phyloP scores from a whole-genome alignment of 192 early-diverging fungal genomes.

The Backusella morwellensis region DNA sequence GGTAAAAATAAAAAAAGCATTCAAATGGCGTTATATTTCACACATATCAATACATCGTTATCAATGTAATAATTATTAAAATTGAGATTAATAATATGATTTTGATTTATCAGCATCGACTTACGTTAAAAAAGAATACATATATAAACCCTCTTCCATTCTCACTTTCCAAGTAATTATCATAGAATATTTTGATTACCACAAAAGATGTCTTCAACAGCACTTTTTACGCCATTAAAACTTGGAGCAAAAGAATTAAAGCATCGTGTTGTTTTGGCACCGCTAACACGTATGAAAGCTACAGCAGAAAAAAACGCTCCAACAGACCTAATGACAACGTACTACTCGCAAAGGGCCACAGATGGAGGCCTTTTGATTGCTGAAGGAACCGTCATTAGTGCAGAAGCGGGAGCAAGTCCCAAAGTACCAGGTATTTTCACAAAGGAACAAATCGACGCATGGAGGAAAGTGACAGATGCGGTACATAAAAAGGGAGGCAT shows the following conservation, averaged over 20 bases:
- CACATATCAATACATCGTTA: not conserved
- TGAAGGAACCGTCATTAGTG: conserved; percentile 18
- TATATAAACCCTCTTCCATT: not conserved
- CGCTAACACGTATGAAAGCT: conserved; percentile 13
- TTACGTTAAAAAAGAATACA: not conserved
- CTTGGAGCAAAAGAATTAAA: conserved; percentile 3
- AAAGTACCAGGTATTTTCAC: conserved; percentile 34
- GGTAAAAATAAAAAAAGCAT: not conserved
- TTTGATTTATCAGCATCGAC: not conserved
- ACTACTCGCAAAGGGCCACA: conserved; percentile 24
- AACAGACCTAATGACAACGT: not conserved
- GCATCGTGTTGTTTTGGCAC: conserved; percentile 23
- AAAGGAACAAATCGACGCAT: conserved; percentile 38
- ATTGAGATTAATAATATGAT: not conserved
- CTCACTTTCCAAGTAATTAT: not conserved
- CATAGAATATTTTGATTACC: not conserved
- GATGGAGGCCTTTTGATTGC: conserved; percentile 23
- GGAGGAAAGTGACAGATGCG: conserved; percentile 51
- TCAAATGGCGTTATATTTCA: not conserved
- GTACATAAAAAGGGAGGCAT: conserved; percentile 52
- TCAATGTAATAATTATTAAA: not conserved
- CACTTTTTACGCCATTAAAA: conserved; percentile 21
- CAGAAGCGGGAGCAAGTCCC: conserved; percentile 1
- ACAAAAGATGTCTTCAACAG: not conserved
- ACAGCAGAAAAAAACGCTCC: not conserved